These are phyloP conservation scores for Oxyria digyna DNA, from an alignment of 148 eudicot species.

Conservation along the genomic window DNA sequence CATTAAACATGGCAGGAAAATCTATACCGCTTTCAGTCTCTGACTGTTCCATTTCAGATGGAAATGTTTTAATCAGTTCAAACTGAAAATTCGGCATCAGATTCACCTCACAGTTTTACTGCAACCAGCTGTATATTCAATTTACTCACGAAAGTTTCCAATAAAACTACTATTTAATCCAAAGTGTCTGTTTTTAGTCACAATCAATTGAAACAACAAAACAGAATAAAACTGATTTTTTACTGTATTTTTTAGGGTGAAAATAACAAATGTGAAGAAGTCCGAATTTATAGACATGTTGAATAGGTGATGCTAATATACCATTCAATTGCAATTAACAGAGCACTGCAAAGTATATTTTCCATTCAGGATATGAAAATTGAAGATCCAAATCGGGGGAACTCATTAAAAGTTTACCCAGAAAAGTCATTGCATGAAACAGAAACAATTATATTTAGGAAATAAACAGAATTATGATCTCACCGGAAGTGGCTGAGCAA, in stretches of 20 bases:
- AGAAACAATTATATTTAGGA: background rate
- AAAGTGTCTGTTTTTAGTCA: background rate
- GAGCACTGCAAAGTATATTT: background rate
- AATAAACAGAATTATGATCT: background rate
- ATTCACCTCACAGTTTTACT: background rate
- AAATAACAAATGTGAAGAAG: background rate
- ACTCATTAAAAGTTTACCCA: background rate
- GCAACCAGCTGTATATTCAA: background rate
- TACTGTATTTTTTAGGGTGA: too few species aligned
- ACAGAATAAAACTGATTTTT: background rate
- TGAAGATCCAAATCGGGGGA: background rate
- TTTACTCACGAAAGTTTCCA: background rate
- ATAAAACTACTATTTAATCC: background rate
- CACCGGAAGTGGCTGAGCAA: background rate
- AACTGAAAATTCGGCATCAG: background rate
- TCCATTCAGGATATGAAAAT: background rate
- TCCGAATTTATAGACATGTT: background rate
- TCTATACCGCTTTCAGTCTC: background rate
- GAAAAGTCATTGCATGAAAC: background rate
- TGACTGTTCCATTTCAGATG: conserved; percentile 14
- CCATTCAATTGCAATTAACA: background rate
- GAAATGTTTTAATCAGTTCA: background rate
- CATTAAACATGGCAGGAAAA: conserved; percentile 13
- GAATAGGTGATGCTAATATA: background rate
- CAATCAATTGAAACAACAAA: background rate